These are phyloP conservation scores for Gracilaria domingensis DNA, from an alignment of 23 red algal species.

Conservation along the genomic window DNA sequence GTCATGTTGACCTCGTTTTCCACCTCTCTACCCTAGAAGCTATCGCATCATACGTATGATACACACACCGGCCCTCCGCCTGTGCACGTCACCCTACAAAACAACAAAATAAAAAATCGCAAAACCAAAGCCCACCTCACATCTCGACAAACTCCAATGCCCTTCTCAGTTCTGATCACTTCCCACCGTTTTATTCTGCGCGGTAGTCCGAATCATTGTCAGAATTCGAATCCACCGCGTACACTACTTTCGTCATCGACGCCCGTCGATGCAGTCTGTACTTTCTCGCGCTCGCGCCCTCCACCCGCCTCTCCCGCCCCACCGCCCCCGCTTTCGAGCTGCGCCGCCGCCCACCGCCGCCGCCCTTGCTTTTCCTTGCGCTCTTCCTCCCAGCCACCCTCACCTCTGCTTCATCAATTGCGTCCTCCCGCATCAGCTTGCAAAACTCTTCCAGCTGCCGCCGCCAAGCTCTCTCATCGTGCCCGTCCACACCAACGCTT, in stretches of 20 bases:
- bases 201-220: background rate
- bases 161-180: background rate
- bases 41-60: background rate
- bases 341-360: background rate
- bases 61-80: background rate
- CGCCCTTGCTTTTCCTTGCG: background rate
- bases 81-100: background rate
- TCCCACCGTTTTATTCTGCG: background rate
- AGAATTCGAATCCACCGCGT: slow-evolving; percentile 4
- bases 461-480: background rate
- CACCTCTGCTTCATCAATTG: slow-evolving; percentile 58
- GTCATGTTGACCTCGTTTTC: too few relatives aligned
- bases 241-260: background rate
- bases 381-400: background rate
- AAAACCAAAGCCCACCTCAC: background rate
- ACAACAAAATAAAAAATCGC: background rate
- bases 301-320: background rate
- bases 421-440: slow-evolving; percentile 59
- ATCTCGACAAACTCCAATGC: background rate
- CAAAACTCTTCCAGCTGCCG: slow-evolving; percentile 21
- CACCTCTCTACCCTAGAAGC: background rate
- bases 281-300: background rate
- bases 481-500: background rate
- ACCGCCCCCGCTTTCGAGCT: background rate
- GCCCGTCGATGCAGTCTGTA: background rate